phyloP scores from a whole-genome alignment of 352 stramenopile genomes.

The Pythium phragmitis region DNA sequence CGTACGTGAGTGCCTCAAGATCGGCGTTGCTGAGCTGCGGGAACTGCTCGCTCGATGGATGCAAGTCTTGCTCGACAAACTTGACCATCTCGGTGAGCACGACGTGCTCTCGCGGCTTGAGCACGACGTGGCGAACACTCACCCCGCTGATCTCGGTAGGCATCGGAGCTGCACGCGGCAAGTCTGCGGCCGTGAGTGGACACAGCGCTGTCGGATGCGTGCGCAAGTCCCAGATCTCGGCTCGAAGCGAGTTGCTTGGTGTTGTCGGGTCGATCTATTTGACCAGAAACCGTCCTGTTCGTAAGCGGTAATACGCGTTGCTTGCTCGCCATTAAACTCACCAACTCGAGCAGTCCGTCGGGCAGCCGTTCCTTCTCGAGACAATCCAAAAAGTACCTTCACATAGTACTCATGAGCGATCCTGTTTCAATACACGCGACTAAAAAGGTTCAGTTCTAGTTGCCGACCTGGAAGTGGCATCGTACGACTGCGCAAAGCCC shows the following conservation, averaged over 20 bases:
- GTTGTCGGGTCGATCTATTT: slow-evolving; percentile 16
- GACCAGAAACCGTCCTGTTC: no score
- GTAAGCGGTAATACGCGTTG: not conserved
- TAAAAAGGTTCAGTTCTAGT: no score
- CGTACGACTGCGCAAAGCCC: slow-evolving; percentile 70
- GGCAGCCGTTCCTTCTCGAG: slow-evolving; percentile 50
- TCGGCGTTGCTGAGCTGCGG: slow-evolving; percentile 27
- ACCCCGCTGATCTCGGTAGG: not conserved
- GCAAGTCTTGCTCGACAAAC: not conserved
- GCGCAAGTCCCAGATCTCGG: slow-evolving; percentile 31
- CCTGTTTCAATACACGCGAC: not conserved
- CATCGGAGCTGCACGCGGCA: slow-evolving; percentile 14
- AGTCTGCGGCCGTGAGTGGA: slow-evolving; percentile 27
- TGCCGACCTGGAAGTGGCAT: slow-evolving; percentile 55
- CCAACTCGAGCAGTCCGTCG: slow-evolving; percentile 59
- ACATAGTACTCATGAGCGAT: slow-evolving; percentile 2
- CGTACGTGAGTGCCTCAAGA: slow-evolving; percentile 27
- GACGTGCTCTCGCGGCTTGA: slow-evolving; percentile 18
- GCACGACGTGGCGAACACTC: slow-evolving; percentile 12
- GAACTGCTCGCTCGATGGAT: slow-evolving; percentile 25
- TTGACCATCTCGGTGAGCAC: slow-evolving; percentile 14
- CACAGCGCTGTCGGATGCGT: slow-evolving; percentile 19
- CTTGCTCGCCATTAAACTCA: slow-evolving; percentile 18
- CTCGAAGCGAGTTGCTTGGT: slow-evolving; percentile 5
- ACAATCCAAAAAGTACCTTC: slow-evolving; percentile 64